A percentile compares a stretch with the other conserved stretches of the same genome.
Evolutionary conservation across 148 eudicot genomes (phyloP).

Genomic region (Rhododendron vialii): DNA sequence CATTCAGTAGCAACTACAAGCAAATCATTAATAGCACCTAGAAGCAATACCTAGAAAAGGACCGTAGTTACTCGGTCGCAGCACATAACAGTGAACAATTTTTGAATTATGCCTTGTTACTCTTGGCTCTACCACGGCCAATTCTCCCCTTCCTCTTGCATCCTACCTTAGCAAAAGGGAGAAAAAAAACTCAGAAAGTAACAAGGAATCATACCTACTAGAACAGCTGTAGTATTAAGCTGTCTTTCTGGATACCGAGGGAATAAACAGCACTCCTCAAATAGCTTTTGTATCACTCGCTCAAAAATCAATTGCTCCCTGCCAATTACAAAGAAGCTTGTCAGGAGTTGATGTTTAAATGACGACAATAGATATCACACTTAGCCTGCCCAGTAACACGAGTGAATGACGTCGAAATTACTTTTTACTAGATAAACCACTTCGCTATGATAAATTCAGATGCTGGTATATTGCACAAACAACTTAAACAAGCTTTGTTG

Average conservation of each 20-base stretch:
- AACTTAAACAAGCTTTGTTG: not conserved
- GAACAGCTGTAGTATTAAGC: slow-evolving; percentile 9
- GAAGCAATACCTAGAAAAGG: not conserved
- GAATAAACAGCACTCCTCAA: slow-evolving; percentile 5
- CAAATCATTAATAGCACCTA: not conserved
- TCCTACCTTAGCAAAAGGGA: not conserved
- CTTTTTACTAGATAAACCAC: not conserved
- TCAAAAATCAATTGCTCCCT: slow-evolving; percentile 7
- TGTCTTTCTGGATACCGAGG: slow-evolving; percentile 5
- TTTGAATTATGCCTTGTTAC: not conserved
- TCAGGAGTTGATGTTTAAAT: not conserved
- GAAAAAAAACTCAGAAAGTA: not conserved
- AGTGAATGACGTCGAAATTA: not conserved
- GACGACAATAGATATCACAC: not conserved
- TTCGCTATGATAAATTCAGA: not conserved
- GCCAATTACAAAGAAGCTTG: not conserved
- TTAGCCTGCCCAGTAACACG: not conserved
- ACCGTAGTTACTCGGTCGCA: not conserved
- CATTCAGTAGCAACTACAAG: not conserved
- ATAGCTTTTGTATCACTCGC: not conserved
- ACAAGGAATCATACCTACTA: slow-evolving; percentile 1
- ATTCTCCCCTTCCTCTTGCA: not conserved
- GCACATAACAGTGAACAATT: not conserved
- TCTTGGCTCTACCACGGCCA: not conserved
- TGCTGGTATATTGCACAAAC: not conserved